Evolutionary conservation across 2,329 filamentous ascomycete species (phyloP).

Genomic region (Penicillium sclerotigenum): DNA sequence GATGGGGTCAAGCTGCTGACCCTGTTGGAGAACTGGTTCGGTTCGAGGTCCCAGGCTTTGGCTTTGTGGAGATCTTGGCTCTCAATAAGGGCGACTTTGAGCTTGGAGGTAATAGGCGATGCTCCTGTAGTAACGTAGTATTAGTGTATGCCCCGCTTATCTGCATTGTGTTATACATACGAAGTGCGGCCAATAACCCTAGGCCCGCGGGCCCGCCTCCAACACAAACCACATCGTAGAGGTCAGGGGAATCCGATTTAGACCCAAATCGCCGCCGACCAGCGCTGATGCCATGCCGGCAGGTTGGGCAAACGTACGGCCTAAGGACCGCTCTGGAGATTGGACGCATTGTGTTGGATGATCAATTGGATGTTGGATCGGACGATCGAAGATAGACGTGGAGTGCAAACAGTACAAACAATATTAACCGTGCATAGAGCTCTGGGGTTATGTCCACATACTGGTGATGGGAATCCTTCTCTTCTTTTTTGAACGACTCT

Average conservation of each 20-base stretch:
- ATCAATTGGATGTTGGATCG: constrained; percentile 8
- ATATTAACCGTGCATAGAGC: background rate
- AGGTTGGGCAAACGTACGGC: constrained; percentile 43
- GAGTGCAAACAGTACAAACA: constrained; percentile 27
- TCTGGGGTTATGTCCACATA: background rate
- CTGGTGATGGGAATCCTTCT: background rate
- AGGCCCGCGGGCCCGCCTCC: constrained; percentile 87
- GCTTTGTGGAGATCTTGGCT: constrained; percentile 75
- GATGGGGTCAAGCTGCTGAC: constrained; percentile 91
- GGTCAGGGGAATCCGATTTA: constrained; percentile 54
- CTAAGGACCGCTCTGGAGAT: constrained; percentile 32
- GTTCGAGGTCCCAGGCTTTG: constrained; percentile 63
- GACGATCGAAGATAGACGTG: constrained; percentile 14
- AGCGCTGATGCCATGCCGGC: constrained; percentile 29
- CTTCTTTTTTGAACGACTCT: background rate
- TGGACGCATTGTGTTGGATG: constrained; percentile 33
- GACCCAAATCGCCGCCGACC: constrained; percentile 35
- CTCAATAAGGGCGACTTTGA: constrained; percentile 87
- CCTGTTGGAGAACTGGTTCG: constrained; percentile 79
- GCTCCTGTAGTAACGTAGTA: constrained; percentile 55
- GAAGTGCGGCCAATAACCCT: constrained; percentile 72
- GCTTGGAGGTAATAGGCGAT: constrained; percentile 68
- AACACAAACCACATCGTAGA: constrained; percentile 91
- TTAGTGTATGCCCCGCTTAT: background rate
- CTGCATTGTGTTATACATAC: constrained; percentile 48